phyloP scores from a whole-genome alignment of 768 basidiomycete genomes.

The Lentinula guzmanii region DNA sequence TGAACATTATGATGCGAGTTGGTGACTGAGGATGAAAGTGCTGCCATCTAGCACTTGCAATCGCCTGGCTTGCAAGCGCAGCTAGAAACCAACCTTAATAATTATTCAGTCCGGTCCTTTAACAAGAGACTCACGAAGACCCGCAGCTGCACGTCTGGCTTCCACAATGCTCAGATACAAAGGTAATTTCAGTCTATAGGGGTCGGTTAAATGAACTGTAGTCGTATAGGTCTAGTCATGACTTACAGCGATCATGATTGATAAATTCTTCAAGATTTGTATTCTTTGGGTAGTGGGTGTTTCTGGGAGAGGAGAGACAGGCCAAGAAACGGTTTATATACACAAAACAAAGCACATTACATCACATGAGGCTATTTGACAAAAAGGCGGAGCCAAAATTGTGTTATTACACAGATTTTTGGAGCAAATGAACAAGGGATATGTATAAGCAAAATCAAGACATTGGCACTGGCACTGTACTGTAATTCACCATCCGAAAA shows the following conservation, averaged over 20 bases:
- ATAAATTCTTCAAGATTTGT: background rate
- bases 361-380: background rate
- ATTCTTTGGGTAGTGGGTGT: background rate
- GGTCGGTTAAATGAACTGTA: too few relatives aligned
- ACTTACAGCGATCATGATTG: background rate
- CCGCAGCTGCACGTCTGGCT: conserved; percentile 1
- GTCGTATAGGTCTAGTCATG: background rate
- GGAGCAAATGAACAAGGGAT: too few relatives aligned
- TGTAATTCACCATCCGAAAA: too few relatives aligned
- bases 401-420: background rate
- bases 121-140: background rate
- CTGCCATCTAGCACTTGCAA: background rate
- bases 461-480: too few relatives aligned
- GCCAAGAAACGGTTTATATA: background rate
- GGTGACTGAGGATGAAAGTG: too few relatives aligned
- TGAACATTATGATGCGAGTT: too few relatives aligned
- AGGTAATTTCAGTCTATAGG: background rate
- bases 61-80: conserved; percentile 4
- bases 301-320: background rate
- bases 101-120: background rate
- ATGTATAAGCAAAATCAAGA: too few relatives aligned
- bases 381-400: background rate
- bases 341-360: background rate
- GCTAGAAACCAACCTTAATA: background rate
- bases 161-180: conserved; percentile 3